Base-by-base conservation (phyloP, 2,329 filamentous ascomycete species). In the Gaeumannomyces tritici region DNA sequence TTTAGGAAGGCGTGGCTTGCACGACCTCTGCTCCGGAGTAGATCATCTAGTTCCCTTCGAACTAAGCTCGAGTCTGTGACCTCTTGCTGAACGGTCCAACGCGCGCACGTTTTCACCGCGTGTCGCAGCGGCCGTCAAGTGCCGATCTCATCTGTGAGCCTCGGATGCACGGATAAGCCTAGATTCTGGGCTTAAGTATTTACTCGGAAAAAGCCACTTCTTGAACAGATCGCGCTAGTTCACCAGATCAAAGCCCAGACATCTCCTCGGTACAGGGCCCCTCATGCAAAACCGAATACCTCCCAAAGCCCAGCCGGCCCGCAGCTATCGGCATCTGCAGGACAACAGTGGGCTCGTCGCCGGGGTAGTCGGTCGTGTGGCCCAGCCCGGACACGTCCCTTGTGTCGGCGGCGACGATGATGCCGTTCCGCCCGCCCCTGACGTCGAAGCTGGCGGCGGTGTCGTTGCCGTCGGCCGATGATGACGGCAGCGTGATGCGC, bases 401-500 rank as follows among this genome's bases (percentile, higher is more conserved):
- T 4, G 75, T 79, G 64, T 81, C 79, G 4, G 75, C 71, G 0
- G 75, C 77, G 12, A 78, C 70, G 42, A 80, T 71, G 6, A 75
- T 69, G 0, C 77, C 77, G 42, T 76, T 70, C 60, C 72, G 72
- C 1, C 78, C 77, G 9, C 77, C 77, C 1, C 66, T 55, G 8
- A 80, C 63, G 66, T 69, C 74, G 0, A 72, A 75, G 61, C 75
- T 72, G 24, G 72, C 67, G 18, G 18, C 33, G 33, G 8, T 35
- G 9, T 12, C 33, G 33, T 11, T 21, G 13, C 42, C 42, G 7
- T 15, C 42, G 6, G 2, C 11, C 3, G 31, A 31, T 7, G 35
- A 18, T 6, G 33, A 42, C 8, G 76, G 76, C 1, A 80, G 66
- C 4, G 73, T 77, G 62, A 80, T 59, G 62, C 77, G 60, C n/a